Evolutionary conservation across 2,329 filamentous ascomycete species (phyloP).

Genomic region (Dendrostoma leiphaemia): DNA sequence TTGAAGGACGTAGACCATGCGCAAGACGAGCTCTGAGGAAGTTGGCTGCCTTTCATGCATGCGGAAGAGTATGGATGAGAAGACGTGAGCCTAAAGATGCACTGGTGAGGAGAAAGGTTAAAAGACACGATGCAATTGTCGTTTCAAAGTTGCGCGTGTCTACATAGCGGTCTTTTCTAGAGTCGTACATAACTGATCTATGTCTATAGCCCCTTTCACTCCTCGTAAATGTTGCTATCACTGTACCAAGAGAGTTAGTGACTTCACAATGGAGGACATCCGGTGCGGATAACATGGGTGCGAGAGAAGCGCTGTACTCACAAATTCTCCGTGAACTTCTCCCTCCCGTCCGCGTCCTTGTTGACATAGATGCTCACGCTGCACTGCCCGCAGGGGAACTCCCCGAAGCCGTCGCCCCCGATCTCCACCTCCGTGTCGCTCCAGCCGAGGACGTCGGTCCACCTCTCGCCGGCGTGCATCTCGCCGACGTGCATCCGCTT

Average conservation of each 20-base stretch:
- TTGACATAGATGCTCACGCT: slow-evolving; percentile 62
- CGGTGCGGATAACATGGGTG: too few species aligned
- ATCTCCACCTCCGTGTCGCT: slow-evolving; percentile 55
- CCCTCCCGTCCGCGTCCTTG: slow-evolving; percentile 48
- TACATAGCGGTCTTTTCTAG: background rate
- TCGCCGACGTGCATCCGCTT: slow-evolving; percentile 65
- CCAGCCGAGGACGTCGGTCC: slow-evolving; percentile 63
- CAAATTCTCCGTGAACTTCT: slow-evolving; percentile 40
- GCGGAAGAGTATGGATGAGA: background rate
- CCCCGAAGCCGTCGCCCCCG: slow-evolving; percentile 57
- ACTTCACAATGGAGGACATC: background rate
- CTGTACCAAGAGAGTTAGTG: slow-evolving; percentile 13
- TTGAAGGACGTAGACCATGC: too few species aligned
- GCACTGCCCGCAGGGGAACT: slow-evolving; percentile 53
- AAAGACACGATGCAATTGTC: too few species aligned
- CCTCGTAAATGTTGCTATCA: slow-evolving; percentile 28
- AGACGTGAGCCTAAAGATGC: too few species aligned
- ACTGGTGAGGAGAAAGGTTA: too few species aligned
- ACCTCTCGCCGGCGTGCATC: slow-evolving; percentile 57
- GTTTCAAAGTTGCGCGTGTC: background rate
- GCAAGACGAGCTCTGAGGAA: background rate
- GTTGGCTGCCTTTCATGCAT: too few species aligned
- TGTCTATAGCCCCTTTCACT: slow-evolving; percentile 9
- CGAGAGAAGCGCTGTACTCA: slow-evolving; percentile 28
- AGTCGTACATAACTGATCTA: background rate